Evolutionary conservation across 352 stramenopile species (phyloP).

Genomic region (Pythium coloratum): DNA sequence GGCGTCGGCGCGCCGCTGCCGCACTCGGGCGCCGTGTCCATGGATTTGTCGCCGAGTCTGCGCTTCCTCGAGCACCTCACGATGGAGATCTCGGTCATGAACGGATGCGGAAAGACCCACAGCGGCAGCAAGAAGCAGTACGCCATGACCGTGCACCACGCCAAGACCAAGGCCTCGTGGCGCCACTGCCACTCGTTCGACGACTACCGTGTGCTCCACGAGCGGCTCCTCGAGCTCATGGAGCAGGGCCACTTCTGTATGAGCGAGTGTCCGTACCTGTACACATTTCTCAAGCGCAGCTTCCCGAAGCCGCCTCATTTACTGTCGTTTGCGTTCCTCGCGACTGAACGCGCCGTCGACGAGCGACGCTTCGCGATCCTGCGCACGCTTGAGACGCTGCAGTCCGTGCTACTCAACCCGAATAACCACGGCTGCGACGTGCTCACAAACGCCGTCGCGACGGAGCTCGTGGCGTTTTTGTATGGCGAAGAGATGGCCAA

Average conservation of each 20-base stretch:
- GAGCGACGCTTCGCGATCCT: slow-evolving; percentile 28
- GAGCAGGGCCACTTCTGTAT: slow-evolving; percentile 55
- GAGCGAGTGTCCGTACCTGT: slow-evolving; percentile 66
- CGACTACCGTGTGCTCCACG: slow-evolving; percentile 49
- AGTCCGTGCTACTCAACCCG: slow-evolving; percentile 38
- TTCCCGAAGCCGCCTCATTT: slow-evolving; percentile 44
- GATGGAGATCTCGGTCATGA: slow-evolving; percentile 26
- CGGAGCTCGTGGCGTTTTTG: slow-evolving; percentile 38
- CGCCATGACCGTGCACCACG: slow-evolving; percentile 34
- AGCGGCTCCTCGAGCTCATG: slow-evolving; percentile 44
- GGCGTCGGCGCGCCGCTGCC: slow-evolving; percentile 11
- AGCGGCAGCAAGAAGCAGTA: slow-evolving; percentile 25
- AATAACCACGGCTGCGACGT: slow-evolving; percentile 40
- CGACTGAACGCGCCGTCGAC: slow-evolving; percentile 6
- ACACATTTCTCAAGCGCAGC: slow-evolving; percentile 60
- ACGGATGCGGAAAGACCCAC: slow-evolving; percentile 9
- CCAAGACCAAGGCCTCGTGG: slow-evolving; percentile 28
- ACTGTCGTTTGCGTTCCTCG: slow-evolving; percentile 36
- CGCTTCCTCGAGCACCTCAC: slow-evolving; percentile 44
- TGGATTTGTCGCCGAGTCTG: slow-evolving; percentile 22
- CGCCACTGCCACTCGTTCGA: slow-evolving; percentile 38
- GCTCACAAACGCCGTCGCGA: slow-evolving; percentile 29
- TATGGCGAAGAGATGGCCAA: slow-evolving; percentile 31
- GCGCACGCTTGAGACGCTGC: slow-evolving; percentile 34
- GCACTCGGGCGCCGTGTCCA: not conserved